Base-by-base conservation (phyloP, 352 stramenopile species). In the Phytopythium cucurbitacearum region DNA sequence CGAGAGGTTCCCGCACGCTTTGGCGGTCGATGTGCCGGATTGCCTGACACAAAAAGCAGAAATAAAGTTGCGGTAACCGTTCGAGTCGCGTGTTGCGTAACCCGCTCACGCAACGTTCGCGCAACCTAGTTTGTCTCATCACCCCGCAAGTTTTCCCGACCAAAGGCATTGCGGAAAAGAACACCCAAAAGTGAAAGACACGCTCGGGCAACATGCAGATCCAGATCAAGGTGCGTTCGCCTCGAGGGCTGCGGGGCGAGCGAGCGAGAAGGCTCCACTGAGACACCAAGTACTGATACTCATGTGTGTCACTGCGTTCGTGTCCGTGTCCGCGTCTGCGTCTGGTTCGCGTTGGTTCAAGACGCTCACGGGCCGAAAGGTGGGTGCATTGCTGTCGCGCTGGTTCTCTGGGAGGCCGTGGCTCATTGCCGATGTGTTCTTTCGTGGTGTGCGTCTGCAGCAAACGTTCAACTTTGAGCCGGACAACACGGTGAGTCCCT, bases 391-490 rank as follows among this genome's bases (percentile, higher is more conserved):
- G n/a, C 13, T 42, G 7, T 41, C 21, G 21, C 21, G 21, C 21
- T 28, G 21, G 21, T 28, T 28, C 21, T 28, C 2, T 28, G 21
- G 21, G 21, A 28, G 21, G 21, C 40, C 34, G 13, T 34, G 44
- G 7, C 34, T n/a, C 28, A 33, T 36, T 10, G 21, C n/a, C n/a
- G 48, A 21, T 9, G 21, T 8, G 6, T 7, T 9, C 11, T 37
- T 11, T 41, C 12, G 7, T 28, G 45, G 4, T 48, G n/a, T 28
- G 32, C 38, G 21, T 3, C n/a, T n/a, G 34, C 51, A 84, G 71
- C 81, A 90, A 81, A 92, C 81, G 51, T 92, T 94, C 62, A 93
- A 95, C 70, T 93, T 95, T 69, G 85, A 95, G 42, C 73, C 71
- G 9, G 81, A 93, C 65, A 91, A 91, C 65, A 93, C 81, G 67